Base-by-base conservation (phyloP, 169 alveolate genomes). In the Theileria parva region DNA sequence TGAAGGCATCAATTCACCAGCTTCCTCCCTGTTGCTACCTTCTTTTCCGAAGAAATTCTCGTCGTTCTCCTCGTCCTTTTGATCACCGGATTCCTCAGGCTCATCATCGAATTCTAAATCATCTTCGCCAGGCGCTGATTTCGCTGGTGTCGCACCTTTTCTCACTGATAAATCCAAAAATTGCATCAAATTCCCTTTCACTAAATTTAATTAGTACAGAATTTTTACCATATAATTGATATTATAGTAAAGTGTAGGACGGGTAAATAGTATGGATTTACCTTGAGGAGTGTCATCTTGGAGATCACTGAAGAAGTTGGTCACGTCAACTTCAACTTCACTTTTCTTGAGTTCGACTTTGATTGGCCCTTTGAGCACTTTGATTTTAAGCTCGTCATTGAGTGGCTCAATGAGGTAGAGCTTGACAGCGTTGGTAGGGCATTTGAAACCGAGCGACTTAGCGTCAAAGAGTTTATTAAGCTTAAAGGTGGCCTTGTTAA, bases 351-450 rank as follows among this genome's bases (percentile, higher is more conserved):
- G 1, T n/a, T 67, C 79, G 15, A 69, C 55, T 11, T 28, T 23
- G 50, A 68, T 48, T 23, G 67, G 23, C 32, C 34, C 27, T 27
- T 77, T 77, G 23, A 78, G 28, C 21, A 21, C 23, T 12, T 68
- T 51, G 9, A 77, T 73, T 28, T 53, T 61, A n/a, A 51, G 53
- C 25, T 19, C 66, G 21, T 61, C 79, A 5, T 27, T 51, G 21
- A 70, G 73, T 27, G 78, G 51, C 50, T 60, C 13, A 1, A 66
- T 39, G 19, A 68, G 77, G 21, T 50, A 57, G 44, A 80, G 37
- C 28, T 72, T 71, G 67, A 80, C 48, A 23, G 15, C 55, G 64
- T 72, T 80, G 64, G 53, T 64, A 17, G 85, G 85, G 80, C 88
- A 81, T 13, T 17, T 60, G 66, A 25, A 17, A 25, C 85, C 88